A percentile compares a stretch with the other conserved stretches of the same genome.
phyloP scores from a whole-genome alignment of 441 rosid genomes.

The Aleurites moluccanus region DNA sequence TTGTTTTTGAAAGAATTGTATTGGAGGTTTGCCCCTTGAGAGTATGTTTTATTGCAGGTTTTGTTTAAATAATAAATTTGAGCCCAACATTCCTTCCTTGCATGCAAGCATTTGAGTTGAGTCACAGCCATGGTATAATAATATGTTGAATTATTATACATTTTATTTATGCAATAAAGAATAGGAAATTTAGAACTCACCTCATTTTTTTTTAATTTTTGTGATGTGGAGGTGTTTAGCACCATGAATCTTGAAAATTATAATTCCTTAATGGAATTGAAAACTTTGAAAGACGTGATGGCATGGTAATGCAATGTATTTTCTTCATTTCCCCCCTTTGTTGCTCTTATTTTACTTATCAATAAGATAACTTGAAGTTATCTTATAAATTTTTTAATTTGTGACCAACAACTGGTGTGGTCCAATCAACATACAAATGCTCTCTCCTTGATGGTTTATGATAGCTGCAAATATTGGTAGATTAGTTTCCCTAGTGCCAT shows the following conservation, averaged over 20 bases:
- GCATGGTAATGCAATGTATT: background rate
- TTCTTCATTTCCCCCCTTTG: background rate
- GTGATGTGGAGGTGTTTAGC: background rate
- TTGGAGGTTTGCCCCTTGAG: background rate
- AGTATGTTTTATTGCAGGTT: background rate
- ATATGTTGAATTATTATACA: background rate
- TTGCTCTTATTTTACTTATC: background rate
- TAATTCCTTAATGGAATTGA: background rate
- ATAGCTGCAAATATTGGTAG: background rate
- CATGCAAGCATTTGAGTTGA: background rate
- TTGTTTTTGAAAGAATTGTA: constrained; percentile 3
- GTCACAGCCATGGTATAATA: background rate
- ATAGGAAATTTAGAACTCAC: background rate
- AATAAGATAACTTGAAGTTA: background rate
- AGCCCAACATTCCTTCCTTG: background rate
- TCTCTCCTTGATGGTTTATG: background rate
- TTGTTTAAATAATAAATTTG: constrained; percentile 1
- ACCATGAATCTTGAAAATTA: background rate
- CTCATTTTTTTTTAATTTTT: background rate
- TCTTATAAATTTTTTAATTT: background rate
- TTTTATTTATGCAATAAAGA: no score
- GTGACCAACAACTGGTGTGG: background rate
- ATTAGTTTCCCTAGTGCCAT: background rate
- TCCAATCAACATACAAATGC: background rate
- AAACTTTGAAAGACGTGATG: background rate